Evolutionary conservation across 176 grass and related monocot species (phyloP), one percentile per base, ranked within the genome.

Genomic region (bread wheat (Triticum aestivum)): DNA sequence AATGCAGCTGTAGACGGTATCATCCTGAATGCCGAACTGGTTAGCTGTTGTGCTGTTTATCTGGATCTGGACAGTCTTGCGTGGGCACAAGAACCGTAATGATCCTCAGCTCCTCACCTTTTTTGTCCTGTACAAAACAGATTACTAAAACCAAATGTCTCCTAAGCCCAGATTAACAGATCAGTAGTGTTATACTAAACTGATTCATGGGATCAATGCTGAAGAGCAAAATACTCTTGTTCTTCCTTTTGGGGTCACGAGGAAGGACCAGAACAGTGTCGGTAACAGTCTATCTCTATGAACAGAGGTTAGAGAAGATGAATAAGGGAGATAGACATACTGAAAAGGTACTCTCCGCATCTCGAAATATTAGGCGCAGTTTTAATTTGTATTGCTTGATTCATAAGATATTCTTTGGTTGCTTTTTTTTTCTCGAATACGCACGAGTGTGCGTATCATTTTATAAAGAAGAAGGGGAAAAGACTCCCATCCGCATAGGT

Each of bases 31-130:
- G 33, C 34, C 35, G 41, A 91, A 62, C 61, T 29, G 61, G 44
- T 42, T 15, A 79, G 76, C 61, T 73, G 81, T 45, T 84, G 38
- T 15, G 49, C 47, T 76, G 39, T 75, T 63, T 70, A 75, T 33
- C 51, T 76, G n/a, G 89, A 84, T 87, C 81, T 80, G 35, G 38
- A 8, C 38, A 8, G 75, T 86, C 75, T 80, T 79, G 14, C 47
- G 69, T 91, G 85, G 81, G 81, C 76, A 12, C 81, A 29, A 69
- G 76, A 33, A 61, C 81, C 47, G 75, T 87, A 62, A 84, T 76
- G 81, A 87, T 87, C 47, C 12, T 51, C 47, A 51, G 72, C 17
- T 11, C 21, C 68, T 80, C n/a, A 56, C 47, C 68, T 21, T 27
- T 26, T 11, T 27, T 84, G 80, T 80, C 79, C 73, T 59, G 65